These are phyloP conservation scores for Pythium rishiriense DNA, from an alignment of 352 stramenopile species.

Conservation along the genomic window DNA sequence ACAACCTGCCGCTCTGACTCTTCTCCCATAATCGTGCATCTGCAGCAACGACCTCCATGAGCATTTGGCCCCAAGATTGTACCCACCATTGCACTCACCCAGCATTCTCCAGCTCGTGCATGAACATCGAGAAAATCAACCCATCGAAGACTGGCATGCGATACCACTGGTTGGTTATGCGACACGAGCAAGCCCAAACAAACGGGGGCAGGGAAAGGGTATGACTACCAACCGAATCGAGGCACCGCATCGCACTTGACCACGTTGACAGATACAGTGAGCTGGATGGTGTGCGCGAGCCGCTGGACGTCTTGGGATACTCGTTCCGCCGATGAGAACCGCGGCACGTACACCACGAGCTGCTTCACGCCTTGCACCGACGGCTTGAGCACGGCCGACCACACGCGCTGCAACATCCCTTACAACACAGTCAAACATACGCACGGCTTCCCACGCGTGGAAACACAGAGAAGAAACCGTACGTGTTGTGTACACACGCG, in stretches of 20 bases:
- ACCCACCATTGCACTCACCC: slow-evolving; percentile 11
- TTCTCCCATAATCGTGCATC: slow-evolving; percentile 24
- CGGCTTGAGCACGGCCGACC: slow-evolving; percentile 22
- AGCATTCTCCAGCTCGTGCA: slow-evolving; percentile 28
- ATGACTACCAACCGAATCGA: slow-evolving; percentile 16
- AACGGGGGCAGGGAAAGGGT: neutral
- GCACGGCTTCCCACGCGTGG: no score
- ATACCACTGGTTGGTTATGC: neutral
- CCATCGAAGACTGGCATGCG: slow-evolving; percentile 24
- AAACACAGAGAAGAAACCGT: no score
- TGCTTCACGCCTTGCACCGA: slow-evolving; percentile 15
- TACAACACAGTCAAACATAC: neutral
- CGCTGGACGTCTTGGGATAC: slow-evolving; percentile 15
- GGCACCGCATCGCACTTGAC: slow-evolving; percentile 20
- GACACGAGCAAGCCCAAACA: neutral
- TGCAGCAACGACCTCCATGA: neutral
- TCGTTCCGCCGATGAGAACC: slow-evolving; percentile 3
- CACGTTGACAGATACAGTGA: slow-evolving; percentile 11
- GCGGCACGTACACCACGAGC: slow-evolving; percentile 29
- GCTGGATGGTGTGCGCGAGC: slow-evolving; percentile 9
- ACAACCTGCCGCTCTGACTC: slow-evolving; percentile 27
- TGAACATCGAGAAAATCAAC: slow-evolving; percentile 28
- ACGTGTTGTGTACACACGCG: slow-evolving; percentile 33
- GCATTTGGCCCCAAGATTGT: neutral
- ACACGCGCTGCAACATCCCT: slow-evolving; percentile 18